Percentiles rank a stretch among this genome's conserved stretches.
Conservation (phyloP, 2,329 filamentous ascomycete genomes). For the Tolypocladium nubicola region DNA sequence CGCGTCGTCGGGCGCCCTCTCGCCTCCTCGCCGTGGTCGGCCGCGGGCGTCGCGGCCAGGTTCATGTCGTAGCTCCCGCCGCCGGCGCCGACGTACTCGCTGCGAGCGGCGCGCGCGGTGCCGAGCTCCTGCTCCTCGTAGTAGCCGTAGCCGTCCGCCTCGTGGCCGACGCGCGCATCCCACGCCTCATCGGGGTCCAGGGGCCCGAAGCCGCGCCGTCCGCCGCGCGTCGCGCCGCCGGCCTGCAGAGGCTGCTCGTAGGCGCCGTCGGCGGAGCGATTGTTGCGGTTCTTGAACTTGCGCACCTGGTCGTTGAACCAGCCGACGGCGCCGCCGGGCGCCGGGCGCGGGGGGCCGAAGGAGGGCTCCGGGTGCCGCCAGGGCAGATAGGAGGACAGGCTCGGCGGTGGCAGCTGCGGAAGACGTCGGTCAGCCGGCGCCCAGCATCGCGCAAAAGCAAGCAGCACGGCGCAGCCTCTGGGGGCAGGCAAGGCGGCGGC, state of each 20-base stretch:
- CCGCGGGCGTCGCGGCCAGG: constrained; percentile 25
- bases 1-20: constrained; percentile 34
- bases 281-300: constrained; percentile 54
- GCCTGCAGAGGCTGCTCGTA: constrained; percentile 52
- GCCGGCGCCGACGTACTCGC: constrained; percentile 22
- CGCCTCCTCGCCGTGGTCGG: constrained; percentile 18
- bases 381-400: constrained; percentile 58
- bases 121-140: constrained; percentile 72
- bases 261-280: constrained; percentile 56
- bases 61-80: constrained; percentile 36
- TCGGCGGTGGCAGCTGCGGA: constrained; percentile 56
- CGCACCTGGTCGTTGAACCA: constrained; percentile 62
- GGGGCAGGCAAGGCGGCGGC: not conserved
- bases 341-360: constrained; percentile 41
- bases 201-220: constrained; percentile 50
- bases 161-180: constrained; percentile 69
- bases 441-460: not conserved
- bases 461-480: not conserved
- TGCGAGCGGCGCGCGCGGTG: constrained; percentile 18
- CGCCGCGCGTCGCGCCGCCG: constrained; percentile 26
- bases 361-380: constrained; percentile 43
- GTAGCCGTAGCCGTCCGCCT: constrained; percentile 58
- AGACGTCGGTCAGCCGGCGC: not conserved
- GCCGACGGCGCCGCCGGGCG: constrained; percentile 53
- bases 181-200: constrained; percentile 79